These are phyloP conservation scores for Amanita molliuscula DNA, from an alignment of 768 basidiomycete species.

Conservation along the genomic window DNA sequence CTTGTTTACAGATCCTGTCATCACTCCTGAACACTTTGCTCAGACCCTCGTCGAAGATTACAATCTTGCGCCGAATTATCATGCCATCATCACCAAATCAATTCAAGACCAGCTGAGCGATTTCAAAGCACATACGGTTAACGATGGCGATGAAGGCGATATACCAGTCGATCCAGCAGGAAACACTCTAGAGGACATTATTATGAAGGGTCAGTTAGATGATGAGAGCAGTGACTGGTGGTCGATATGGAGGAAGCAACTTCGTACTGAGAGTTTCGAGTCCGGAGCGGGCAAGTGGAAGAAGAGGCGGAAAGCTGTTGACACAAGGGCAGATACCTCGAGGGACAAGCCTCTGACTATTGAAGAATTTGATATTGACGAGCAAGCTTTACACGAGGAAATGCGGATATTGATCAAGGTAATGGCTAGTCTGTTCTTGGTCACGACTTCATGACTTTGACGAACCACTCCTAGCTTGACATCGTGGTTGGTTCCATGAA, in stretches of 20 bases:
- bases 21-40: conserved; percentile 87
- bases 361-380: conserved; percentile 59
- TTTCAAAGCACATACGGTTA: conserved; percentile 56
- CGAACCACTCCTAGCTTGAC: conserved; percentile 55
- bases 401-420: conserved; percentile 92
- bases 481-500: conserved; percentile 91
- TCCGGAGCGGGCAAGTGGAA: conserved; percentile 12
- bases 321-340: conserved; percentile 15
- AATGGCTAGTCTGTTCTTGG: conserved; percentile 14
- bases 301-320: conserved; percentile 19
- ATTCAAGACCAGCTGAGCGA: conserved; percentile 87
- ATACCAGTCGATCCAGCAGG: conserved; percentile 16
- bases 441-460: conserved; percentile 1
- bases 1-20: conserved; percentile 57
- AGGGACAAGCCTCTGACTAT: conserved; percentile 40
- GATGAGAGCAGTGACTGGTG: conserved; percentile 51
- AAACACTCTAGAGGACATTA: conserved; percentile 1
- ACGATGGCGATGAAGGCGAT: conserved; percentile 35
- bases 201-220: conserved; percentile 32
- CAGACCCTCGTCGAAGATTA: conserved; percentile 91
- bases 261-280: conserved; percentile 26
- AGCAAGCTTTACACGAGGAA: conserved; percentile 65
- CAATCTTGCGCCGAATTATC: conserved; percentile 53
- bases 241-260: conserved; percentile 59
- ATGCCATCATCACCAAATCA: conserved; percentile 58